Conservation (phyloP, 1,284 basidiomycete genomes). For the Ceratobasidium sp. region DNA sequence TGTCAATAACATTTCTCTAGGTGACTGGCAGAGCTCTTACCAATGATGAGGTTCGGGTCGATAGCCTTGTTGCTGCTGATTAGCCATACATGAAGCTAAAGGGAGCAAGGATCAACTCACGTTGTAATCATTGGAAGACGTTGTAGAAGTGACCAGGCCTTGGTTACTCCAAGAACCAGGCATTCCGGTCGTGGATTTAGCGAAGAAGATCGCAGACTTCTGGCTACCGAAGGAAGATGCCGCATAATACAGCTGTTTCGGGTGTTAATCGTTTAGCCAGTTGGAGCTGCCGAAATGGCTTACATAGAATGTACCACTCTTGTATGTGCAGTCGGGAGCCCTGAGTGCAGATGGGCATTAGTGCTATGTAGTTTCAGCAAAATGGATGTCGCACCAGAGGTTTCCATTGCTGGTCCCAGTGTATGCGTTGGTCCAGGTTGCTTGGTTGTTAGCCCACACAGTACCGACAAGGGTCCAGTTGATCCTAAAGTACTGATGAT, state of each 20-base stretch:
- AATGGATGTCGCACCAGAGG: slow-evolving; percentile 41
- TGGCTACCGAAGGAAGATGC: slow-evolving; percentile 48
- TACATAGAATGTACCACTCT: slow-evolving; percentile 57
- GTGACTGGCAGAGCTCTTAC: background rate
- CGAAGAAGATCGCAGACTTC: slow-evolving; percentile 47
- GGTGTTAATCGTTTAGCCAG: background rate
- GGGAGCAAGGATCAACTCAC: slow-evolving; percentile 49
- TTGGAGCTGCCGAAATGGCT: slow-evolving; percentile 36
- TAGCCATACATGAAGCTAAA: background rate
- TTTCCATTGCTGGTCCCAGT: slow-evolving; percentile 58
- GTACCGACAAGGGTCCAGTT: slow-evolving; percentile 57
- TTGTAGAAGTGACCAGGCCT: slow-evolving; percentile 60
- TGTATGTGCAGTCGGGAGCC: slow-evolving; percentile 62
- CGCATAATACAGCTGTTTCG: slow-evolving; percentile 48
- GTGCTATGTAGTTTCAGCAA: background rate
- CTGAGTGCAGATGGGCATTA: slow-evolving; percentile 43
- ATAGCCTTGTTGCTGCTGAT: slow-evolving; percentile 54
- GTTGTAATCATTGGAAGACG: slow-evolving; percentile 57
- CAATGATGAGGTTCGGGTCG: slow-evolving; percentile 52
- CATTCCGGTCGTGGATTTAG: slow-evolving; percentile 42
- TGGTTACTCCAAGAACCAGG: slow-evolving; percentile 57
- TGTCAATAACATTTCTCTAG: background rate
- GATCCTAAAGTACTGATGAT: slow-evolving; percentile 1
- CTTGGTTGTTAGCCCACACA: slow-evolving; percentile 59
- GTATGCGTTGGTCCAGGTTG: slow-evolving; percentile 59